A percentile compares a stretch with the other conserved stretches of the same genome.
Evolutionary conservation across 2,329 filamentous ascomycete genomes (phyloP).

Genomic region (Pestalotiopsis sp.): DNA sequence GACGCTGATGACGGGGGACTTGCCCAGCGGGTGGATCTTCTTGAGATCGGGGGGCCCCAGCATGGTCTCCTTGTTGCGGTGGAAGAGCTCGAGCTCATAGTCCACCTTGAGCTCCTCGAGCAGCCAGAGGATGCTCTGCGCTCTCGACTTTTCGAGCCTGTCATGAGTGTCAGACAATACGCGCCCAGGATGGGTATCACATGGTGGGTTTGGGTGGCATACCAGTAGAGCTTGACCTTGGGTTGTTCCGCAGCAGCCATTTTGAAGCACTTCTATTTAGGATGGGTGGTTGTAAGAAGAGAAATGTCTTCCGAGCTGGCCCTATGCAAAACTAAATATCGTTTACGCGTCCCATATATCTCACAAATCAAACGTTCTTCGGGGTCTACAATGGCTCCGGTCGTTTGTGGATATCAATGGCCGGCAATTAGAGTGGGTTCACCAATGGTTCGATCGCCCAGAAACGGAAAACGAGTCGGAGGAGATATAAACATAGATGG

Average conservation of each 20-base stretch:
- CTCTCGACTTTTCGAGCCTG: conserved; percentile 83
- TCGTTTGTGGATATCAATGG: neutral
- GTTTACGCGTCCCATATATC: neutral
- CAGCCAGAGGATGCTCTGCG: conserved; percentile 83
- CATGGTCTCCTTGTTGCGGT: conserved; percentile 62
- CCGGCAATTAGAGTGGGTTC: neutral
- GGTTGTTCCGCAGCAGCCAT: conserved; percentile 39
- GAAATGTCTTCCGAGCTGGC: neutral
- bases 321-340: too few species aligned
- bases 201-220: conserved; percentile 18
- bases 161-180: neutral
- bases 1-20: conserved; percentile 79
- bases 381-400: neutral
- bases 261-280: neutral
- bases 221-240: conserved; percentile 70
- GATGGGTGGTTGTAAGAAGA: neutral
- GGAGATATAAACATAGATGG: neutral
- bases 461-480: neutral
- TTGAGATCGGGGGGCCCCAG: conserved; percentile 79
- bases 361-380: neutral
- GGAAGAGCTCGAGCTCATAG: conserved; percentile 81
- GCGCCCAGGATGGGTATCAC: too few species aligned
- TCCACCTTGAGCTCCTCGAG: conserved; percentile 79
- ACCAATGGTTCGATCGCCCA: neutral
- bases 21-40: conserved; percentile 81